Percentiles rank a stretch among this genome's conserved stretches.
Evolutionary conservation across 176 grass and related monocot genomes (phyloP).

Genomic region (Pharus latifolius): DNA sequence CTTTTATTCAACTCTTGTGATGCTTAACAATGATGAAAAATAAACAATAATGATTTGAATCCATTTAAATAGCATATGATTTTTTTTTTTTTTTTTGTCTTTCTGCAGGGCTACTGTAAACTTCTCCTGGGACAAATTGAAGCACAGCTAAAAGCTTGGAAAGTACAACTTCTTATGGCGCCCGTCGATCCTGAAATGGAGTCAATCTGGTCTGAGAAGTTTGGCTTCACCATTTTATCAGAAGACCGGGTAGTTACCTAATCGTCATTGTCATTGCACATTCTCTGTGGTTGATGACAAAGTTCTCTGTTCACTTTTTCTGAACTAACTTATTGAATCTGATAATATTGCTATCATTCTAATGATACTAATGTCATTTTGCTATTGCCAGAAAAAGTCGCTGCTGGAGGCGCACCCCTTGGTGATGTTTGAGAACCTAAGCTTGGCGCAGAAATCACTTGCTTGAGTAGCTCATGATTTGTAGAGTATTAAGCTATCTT

Average conservation of each 20-base stretch:
- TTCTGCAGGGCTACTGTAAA: conserved; percentile 53
- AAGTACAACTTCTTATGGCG: conserved; percentile 30
- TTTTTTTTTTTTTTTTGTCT: not conserved
- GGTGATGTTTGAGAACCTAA: conserved; percentile 43
- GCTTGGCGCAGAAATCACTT: conserved; percentile 37
- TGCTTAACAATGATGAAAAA: not conserved
- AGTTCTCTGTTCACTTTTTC: not conserved
- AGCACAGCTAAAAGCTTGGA: conserved; percentile 26
- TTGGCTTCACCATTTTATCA: conserved; percentile 60
- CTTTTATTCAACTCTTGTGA: not conserved
- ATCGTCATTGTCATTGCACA: not conserved
- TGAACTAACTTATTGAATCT: not conserved
- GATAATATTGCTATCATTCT: not conserved
- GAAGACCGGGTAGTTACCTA: conserved; percentile 38
- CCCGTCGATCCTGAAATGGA: conserved; percentile 54
- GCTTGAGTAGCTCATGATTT: not conserved
- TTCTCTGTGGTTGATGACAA: not conserved
- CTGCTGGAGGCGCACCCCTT: conserved; percentile 16
- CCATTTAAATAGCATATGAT: not conserved
- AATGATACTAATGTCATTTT: not conserved
- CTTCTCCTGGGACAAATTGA: conserved; percentile 56
- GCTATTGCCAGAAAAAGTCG: conserved; percentile 20
- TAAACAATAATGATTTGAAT: not conserved
- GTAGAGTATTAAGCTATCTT: not conserved
- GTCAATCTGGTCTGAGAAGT: conserved; percentile 62